Base-by-base conservation (phyloP, 768 basidiomycete genomes). In the Lactarius akahatsu region DNA sequence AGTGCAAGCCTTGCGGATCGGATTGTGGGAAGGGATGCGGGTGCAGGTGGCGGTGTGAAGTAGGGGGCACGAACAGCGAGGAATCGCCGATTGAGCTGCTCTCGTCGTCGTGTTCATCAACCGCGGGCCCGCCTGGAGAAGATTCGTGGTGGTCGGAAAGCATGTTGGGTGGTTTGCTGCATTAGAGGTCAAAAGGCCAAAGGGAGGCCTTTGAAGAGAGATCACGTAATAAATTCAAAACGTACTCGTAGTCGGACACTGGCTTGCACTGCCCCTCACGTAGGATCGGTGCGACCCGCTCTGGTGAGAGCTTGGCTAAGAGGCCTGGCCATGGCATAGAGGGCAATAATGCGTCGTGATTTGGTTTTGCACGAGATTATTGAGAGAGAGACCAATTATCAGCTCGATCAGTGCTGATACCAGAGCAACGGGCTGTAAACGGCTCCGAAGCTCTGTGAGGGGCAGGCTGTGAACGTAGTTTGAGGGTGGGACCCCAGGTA, bases 191-290 rank as follows among this genome's bases (percentile, higher is more conserved):
- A 62, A 55, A 26, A 55, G 58, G 56, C 40, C 45, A 34, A 58
- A 57, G 16, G 52, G 30, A 34, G 50, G 61, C 57, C 50, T 30
- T 59, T 38, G 57, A 59, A 56, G 62, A 9, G 20, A n/a, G n/a
- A 63, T 67, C 50, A 67, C 66, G 62, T 67, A 67, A 67, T 59
- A 43, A 36, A 45, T n/a, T 59, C 8, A 59, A 63, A 57, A 67
- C 66, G 57, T 59, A 67, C 66, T 55, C 58, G 50, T 67, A 59
- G 66, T 63, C 58, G 57, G 66, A 55, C 50, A 59, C 57, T 23
- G 66, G 62, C 40, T 55, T 67, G 62, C 66, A 67, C 66, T 67
- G 66, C 66, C 66, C 62, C 32, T 67, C 66, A 45, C 58, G 66
- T 52, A 67, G 54, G 52, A 57, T 63, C 50, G 66, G 57, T 9